Evolutionary conservation across 2,329 filamentous ascomycete genomes (phyloP).

Genomic region (Pseudopyricularia javanii): DNA sequence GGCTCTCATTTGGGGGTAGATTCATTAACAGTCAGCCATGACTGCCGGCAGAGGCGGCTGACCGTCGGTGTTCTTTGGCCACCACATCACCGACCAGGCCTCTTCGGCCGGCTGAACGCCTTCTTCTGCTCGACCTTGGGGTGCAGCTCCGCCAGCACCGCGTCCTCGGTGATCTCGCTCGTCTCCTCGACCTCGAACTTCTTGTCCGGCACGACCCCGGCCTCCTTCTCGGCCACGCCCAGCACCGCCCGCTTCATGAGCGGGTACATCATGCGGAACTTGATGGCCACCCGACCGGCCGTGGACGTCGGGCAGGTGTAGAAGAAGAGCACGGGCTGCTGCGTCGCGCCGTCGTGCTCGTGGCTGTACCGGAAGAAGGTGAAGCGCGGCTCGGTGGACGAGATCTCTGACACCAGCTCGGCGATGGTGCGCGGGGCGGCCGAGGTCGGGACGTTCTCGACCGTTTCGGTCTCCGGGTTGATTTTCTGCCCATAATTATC

Average conservation of each 20-base stretch:
- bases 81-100: slow-evolving; percentile 48
- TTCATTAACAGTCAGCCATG: not conserved
- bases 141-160: slow-evolving; percentile 54
- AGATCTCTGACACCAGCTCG: slow-evolving; percentile 49
- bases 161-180: slow-evolving; percentile 55
- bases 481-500: slow-evolving; percentile 48
- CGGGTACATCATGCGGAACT: slow-evolving; percentile 77
- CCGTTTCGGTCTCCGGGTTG: slow-evolving; percentile 55
- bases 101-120: slow-evolving; percentile 66
- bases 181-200: slow-evolving; percentile 58
- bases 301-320: slow-evolving; percentile 65
- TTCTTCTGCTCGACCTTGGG: slow-evolving; percentile 53
- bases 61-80: not conserved
- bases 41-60: not conserved
- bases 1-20: no score
- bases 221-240: slow-evolving; percentile 51
- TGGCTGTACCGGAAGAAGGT: slow-evolving; percentile 62
- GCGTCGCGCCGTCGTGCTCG: slow-evolving; percentile 36
- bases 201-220: slow-evolving; percentile 55
- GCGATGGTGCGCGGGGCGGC: slow-evolving; percentile 40
- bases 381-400: slow-evolving; percentile 58
- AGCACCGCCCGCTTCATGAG: slow-evolving; percentile 57
- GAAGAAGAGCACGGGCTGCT: slow-evolving; percentile 60
- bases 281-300: slow-evolving; percentile 52
- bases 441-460: slow-evolving; percentile 49